Evolutionary conservation across 2,329 filamentous ascomycete genomes (phyloP).

Genomic region (Calycina herbarum): DNA sequence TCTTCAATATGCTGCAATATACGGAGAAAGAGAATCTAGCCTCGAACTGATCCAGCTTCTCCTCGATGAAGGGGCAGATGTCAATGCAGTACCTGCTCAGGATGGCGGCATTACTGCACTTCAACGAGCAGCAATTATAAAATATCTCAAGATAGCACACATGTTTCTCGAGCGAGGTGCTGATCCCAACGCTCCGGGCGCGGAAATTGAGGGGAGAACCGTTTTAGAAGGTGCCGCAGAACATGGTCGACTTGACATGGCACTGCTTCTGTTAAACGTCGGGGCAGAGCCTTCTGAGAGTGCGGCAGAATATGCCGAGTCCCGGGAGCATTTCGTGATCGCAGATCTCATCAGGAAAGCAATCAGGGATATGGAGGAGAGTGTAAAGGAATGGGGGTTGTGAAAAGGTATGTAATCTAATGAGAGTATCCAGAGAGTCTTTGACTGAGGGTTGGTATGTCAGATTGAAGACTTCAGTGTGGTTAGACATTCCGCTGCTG

Average conservation of each 20-base stretch:
- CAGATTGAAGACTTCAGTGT: no score
- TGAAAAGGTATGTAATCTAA: no score
- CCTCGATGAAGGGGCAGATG: not conserved
- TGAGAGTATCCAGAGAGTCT: no score
- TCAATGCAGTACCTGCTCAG: not conserved
- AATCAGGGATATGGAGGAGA: no score
- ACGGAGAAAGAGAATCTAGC: no score
- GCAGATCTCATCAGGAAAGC: not conserved
- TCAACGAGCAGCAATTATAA: conserved; percentile 14
- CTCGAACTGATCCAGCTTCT: not conserved
- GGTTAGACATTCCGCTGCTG: no score
- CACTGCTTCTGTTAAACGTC: conserved; percentile 26
- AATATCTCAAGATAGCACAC: conserved; percentile 10
- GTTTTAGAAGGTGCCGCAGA: conserved; percentile 16
- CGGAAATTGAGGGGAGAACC: conserved; percentile 13
- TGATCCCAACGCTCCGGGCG: conserved; percentile 11
- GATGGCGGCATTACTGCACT: not conserved
- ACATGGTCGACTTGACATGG: conserved; percentile 16
- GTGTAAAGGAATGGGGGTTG: no score
- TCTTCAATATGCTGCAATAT: not conserved
- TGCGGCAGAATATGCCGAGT: not conserved
- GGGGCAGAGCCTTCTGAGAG: not conserved
- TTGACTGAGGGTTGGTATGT: no score
- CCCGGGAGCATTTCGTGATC: not conserved
- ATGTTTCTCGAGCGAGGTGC: conserved; percentile 14